Base-by-base conservation (phyloP, 2,329 filamentous ascomycete species). In the Diaporthe ilicicola region DNA sequence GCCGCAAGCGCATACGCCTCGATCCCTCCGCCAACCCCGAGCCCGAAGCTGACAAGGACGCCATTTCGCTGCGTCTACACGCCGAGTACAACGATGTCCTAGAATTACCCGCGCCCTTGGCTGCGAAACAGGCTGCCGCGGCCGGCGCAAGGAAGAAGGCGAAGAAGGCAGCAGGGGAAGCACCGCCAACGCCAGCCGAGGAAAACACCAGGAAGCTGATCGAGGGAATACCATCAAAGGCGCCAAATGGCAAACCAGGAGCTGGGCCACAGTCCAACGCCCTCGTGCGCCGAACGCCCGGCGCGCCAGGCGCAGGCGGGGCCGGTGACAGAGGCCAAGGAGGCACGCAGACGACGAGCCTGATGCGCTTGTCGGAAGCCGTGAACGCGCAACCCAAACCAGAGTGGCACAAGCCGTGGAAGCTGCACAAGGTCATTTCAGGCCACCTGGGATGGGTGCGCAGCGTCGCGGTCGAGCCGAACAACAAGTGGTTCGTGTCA, bases 341-440 rank as follows among this genome's bases (percentile, higher is more conserved):
- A 69, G 77, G 80, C 73, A 76, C 78, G 73, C 73, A 83, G 78
- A 73, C 82, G 76, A 78, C 77, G 77, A 82, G 79, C 77, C 75
- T 80, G 39, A 76, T 78, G 50, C 78, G 76, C 46, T 74, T 75
- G 70, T 76, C 75, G 44, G 80, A 80, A 68, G 74, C 69, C 68
- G 71, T 76, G 56, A 76, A 76, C 46, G 75, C 74, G 46, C 79
- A 84, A 74, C 86, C 91, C 70, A 94, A 92, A 80, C 97, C 97
- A 0, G 92, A 98, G 71, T 99, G 96, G 96, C 96, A 99, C 80
- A 90, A 95, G 73, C 97, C 97, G 15, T 99, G 97, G 96, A 98
- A 98, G 87, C 87, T 98, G 72, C 97, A 97, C 92, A 90, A 96
- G 73, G 97, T 99, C 73, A 97, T 99, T 75, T 97, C 94, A 0